Conservation (phyloP, 2,329 filamentous ascomycete genomes). For the Fusarium acutatum region DNA sequence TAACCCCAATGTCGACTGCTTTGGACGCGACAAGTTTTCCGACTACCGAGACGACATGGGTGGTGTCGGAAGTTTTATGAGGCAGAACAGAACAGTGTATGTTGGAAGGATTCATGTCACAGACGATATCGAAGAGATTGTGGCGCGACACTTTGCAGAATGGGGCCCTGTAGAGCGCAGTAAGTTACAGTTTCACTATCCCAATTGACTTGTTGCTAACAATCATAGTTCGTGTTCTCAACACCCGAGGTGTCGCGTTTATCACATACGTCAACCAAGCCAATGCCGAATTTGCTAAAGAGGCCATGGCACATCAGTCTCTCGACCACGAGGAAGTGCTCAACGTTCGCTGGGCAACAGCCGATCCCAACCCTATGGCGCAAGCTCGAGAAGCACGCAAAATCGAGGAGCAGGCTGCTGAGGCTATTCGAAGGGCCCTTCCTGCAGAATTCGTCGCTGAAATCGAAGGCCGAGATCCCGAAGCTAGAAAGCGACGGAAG, state of each 20-base stretch:
- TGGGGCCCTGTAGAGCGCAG: conserved; percentile 92
- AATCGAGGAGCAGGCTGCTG: conserved; percentile 95
- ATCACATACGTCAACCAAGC: conserved; percentile 93
- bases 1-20: conserved; percentile 94
- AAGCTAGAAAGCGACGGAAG: conserved; percentile 86
- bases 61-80: conserved; percentile 91
- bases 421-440: conserved; percentile 87
- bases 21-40: conserved; percentile 83
- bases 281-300: conserved; percentile 89
- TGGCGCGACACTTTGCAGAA: conserved; percentile 93
- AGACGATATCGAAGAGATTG: conserved; percentile 96
- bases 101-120: conserved; percentile 93
- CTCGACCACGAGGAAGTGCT: conserved; percentile 92
- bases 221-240: conserved; percentile 75
- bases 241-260: conserved; percentile 89
- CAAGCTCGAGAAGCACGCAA: conserved; percentile 88
- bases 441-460: conserved; percentile 92
- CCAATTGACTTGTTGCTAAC: conserved; percentile 15
- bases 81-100: conserved; percentile 94
- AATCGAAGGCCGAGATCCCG: conserved; percentile 89
- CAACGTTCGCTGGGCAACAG: conserved; percentile 96
- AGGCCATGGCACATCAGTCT: conserved; percentile 94
- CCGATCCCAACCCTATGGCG: conserved; percentile 93
- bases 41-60: conserved; percentile 99
- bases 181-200: conserved; percentile 39